Conservation (phyloP, 129 eudicot genomes). For the Chrysanthemum seticuspe region DNA sequence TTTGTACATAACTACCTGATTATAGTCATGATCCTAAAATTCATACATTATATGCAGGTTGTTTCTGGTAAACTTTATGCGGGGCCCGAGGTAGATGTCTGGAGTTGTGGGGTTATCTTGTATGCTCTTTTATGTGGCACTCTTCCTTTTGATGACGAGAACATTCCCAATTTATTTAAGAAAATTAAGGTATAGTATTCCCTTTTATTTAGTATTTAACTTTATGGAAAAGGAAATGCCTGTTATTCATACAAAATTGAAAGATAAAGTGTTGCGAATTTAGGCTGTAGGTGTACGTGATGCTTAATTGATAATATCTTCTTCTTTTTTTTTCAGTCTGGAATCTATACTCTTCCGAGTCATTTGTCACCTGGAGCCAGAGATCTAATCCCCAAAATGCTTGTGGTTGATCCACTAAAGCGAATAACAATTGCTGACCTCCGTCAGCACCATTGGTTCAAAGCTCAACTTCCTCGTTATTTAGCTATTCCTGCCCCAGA, state of each 20-base stretch:
- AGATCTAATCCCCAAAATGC: slow-evolving; percentile 75
- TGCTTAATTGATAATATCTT: not conserved
- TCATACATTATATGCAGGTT: slow-evolving; percentile 48
- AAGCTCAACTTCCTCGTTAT: slow-evolving; percentile 77
- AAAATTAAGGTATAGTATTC: slow-evolving; percentile 70
- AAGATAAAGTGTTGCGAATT: too few species aligned
- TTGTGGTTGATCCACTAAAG: slow-evolving; percentile 78
- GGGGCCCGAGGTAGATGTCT: slow-evolving; percentile 86
- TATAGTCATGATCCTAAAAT: slow-evolving; percentile 5
- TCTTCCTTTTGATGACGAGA: slow-evolving; percentile 90
- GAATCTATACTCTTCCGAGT: slow-evolving; percentile 84
- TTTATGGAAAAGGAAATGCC: not conserved
- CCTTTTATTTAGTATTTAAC: not conserved
- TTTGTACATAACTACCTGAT: not conserved
- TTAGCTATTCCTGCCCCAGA: slow-evolving; percentile 78
- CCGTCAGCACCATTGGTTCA: slow-evolving; percentile 78
- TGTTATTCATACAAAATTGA: not conserved
- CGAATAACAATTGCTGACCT: slow-evolving; percentile 67
- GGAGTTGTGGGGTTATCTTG: slow-evolving; percentile 93
- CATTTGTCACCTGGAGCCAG: slow-evolving; percentile 81
- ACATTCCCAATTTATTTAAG: slow-evolving; percentile 77
- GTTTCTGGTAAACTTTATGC: slow-evolving; percentile 86
- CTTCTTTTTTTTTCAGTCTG: slow-evolving; percentile 41
- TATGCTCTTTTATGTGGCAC: slow-evolving; percentile 94
- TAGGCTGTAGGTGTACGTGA: too few species aligned